These are phyloP conservation scores for Phaeosphaeriaceae sp. DNA, from an alignment of 2,329 filamentous ascomycete genomes.

Conservation along the genomic window DNA sequence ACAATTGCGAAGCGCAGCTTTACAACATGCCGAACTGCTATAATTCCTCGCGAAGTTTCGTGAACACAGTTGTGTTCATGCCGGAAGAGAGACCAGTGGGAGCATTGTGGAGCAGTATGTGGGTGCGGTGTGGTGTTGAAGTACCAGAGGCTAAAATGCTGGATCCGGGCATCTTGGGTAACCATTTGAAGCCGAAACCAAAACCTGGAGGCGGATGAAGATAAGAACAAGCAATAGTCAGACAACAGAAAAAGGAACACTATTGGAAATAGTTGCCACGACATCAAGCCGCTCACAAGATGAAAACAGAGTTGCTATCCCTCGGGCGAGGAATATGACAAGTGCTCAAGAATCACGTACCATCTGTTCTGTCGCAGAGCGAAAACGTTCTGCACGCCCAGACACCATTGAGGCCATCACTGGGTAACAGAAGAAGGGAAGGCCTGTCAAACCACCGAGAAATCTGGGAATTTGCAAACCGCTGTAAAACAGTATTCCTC, in stretches of 20 bases:
- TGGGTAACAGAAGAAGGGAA: too few species aligned
- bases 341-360: too few species aligned
- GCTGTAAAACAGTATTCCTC: too few species aligned
- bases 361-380: too few species aligned
- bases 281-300: too few species aligned
- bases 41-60: constrained; percentile 36
- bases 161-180: constrained; percentile 37
- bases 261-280: too few species aligned
- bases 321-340: too few species aligned
- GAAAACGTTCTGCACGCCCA: too few species aligned
- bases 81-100: constrained; percentile 43
- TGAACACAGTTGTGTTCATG: constrained; percentile 46
- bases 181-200: constrained; percentile 26
- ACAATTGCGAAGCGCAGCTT: constrained; percentile 44
- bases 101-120: constrained; percentile 45
- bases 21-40: constrained; percentile 38
- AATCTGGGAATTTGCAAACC: too few species aligned
- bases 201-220: constrained; percentile 30
- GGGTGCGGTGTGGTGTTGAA: constrained; percentile 40
- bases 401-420: too few species aligned
- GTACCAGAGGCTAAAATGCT: constrained; percentile 36
- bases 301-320: too few species aligned
- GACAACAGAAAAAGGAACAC: neutral
- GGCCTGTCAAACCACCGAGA: too few species aligned
- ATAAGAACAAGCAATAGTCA: neutral